Conservation (phyloP, 768 basidiomycete genomes). For the Podaxis sp. region DNA sequence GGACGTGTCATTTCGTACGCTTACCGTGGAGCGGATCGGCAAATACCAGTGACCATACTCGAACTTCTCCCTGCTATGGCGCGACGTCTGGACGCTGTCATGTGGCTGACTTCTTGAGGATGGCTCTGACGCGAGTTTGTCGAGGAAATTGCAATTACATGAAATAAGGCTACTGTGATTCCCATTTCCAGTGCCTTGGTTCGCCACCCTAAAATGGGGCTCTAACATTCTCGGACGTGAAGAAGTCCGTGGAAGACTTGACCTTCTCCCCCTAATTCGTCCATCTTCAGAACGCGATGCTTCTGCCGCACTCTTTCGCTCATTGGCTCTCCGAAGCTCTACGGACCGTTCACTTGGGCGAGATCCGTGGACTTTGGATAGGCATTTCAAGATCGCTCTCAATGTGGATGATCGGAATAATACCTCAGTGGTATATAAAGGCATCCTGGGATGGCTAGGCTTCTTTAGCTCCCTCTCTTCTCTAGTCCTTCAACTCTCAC, state of each 20-base stretch:
- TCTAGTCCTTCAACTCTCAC: neutral
- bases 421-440: constrained; percentile 4
- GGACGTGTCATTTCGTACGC: too few relatives aligned
- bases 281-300: neutral
- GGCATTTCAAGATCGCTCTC: neutral
- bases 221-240: constrained; percentile 7
- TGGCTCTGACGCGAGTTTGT: neutral
- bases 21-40: too few relatives aligned
- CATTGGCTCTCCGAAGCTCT: neutral
- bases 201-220: neutral
- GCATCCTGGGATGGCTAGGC: neutral
- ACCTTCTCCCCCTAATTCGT: neutral
- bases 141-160: neutral
- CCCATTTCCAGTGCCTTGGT: constrained; percentile 1
- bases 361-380: constrained; percentile 3
- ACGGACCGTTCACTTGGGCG: neutral
- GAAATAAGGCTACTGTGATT: neutral
- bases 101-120: neutral
- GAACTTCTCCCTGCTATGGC: too few relatives aligned
- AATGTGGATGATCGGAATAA: neutral
- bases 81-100: neutral
- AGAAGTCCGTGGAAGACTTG: neutral
- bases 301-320: neutral
- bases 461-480: neutral
- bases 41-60: too few relatives aligned